These are phyloP conservation scores for Macrophomina pseudophaseolina DNA, from an alignment of 2,329 filamentous ascomycete genomes.

Conservation along the genomic window DNA sequence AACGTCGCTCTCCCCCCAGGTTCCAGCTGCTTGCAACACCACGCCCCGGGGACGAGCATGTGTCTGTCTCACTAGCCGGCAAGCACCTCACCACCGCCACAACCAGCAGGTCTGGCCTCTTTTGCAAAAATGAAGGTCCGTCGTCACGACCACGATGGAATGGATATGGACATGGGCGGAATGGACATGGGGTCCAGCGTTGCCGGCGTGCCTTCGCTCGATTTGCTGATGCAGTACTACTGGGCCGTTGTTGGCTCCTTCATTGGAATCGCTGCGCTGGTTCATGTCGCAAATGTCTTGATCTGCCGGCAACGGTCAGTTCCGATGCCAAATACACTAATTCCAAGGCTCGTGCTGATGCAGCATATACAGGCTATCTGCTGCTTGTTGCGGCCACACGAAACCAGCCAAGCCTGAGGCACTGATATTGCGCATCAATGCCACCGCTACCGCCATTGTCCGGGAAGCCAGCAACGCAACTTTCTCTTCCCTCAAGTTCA, in stretches of 20 bases:
- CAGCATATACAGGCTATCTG: slow-evolving; percentile 50
- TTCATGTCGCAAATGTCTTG: slow-evolving; percentile 54
- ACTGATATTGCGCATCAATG: slow-evolving; percentile 53
- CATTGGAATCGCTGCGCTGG: slow-evolving; percentile 50
- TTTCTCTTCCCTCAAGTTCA: slow-evolving; percentile 41
- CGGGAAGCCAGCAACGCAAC: slow-evolving; percentile 60
- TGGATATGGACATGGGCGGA: slow-evolving; percentile 32
- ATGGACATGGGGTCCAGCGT: slow-evolving; percentile 46
- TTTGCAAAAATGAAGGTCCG: slow-evolving; percentile 4
- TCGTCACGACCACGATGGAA: slow-evolving; percentile 30
- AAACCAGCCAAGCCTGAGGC: slow-evolving; percentile 61
- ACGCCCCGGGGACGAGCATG: not conserved
- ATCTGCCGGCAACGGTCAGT: slow-evolving; percentile 57
- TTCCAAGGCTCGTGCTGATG: slow-evolving; percentile 1
- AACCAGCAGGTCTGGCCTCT: slow-evolving; percentile 1
- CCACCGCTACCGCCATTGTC: slow-evolving; percentile 59
- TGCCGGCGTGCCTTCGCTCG: slow-evolving; percentile 50
- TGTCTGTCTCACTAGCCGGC: not conserved
- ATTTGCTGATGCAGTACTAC: slow-evolving; percentile 58
- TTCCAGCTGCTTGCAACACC: not conserved
- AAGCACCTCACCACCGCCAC: not conserved
- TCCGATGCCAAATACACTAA: not conserved
- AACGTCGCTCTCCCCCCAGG: not conserved
- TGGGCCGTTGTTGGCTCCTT: slow-evolving; percentile 57
- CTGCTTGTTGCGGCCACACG: slow-evolving; percentile 42